Evolutionary conservation across 345 rosid genomes (phyloP), one percentile per base, ranked within the genome.

Genomic region (Barbarea vulgaris): DNA sequence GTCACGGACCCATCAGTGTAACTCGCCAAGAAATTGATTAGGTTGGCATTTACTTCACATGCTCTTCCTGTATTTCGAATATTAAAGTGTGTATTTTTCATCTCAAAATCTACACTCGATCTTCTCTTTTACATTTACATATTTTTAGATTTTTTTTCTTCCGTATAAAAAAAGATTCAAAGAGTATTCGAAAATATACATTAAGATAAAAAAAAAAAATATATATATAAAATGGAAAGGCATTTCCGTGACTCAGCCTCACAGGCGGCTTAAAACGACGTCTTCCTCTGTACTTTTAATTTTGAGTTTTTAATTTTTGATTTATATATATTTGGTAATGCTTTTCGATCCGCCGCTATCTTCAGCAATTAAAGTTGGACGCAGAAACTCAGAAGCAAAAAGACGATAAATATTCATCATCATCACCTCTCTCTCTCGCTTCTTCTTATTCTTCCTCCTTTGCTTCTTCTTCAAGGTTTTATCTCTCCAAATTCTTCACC

Each of bases 381-480:
- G 57, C 81, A 67, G 74, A 78, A 78, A 67, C 77, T 72, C 77
- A 60, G 44, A 67, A 66, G 18, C 52, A 60, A 21, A 62, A 73
- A 80, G 37, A 64, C 73, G 71, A 76, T 75, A 69, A 76, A 84
- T 66, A 70, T 50, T 69, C 44, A 37, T 53, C 62, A 34, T 54
- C 79, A 31, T 25, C 77, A 17, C 59, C 55, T 65, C 70, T 22
- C 37, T 58, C 41, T 41, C 1, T 36, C 78, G 19, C 66, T 7
- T 57, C 51, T 65, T 30, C 39, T 66, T 48, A 55, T 17, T 63
- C 67, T 17, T 25, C 73, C 79, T 71, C 79, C 6, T 79, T 86
- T 83, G 85, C 91, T 91, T 89, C 86, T 52, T 76, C 83, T 77
- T 77, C 83, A 93, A 89, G 96, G 63, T 93, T 89, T 88, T 89